phyloP scores from a whole-genome alignment of 768 basidiomycete genomes.

The Rhodocollybia butyracea region DNA sequence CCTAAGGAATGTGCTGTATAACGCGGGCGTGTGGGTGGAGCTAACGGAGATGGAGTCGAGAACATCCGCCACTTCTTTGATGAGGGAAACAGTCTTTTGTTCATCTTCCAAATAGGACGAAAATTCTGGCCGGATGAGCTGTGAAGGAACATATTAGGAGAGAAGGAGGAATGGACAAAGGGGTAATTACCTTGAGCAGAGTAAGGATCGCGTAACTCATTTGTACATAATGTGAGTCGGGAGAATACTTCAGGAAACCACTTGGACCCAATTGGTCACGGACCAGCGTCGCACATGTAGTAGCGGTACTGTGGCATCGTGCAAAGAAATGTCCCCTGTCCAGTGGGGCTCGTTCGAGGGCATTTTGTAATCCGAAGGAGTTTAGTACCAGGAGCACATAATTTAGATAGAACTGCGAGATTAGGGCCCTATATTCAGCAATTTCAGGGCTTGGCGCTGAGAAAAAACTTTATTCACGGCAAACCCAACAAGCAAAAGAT shows the following conservation, averaged over 20 bases:
- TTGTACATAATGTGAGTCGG: conserved; percentile 90
- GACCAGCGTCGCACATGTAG: conserved; percentile 65
- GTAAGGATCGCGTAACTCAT: conserved; percentile 91
- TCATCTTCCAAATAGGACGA: conserved; percentile 72
- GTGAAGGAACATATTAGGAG: background rate
- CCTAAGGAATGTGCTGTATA: conserved; percentile 82
- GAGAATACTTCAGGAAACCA: conserved; percentile 78
- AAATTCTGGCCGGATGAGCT: conserved; percentile 87
- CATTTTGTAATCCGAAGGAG: conserved; percentile 95
- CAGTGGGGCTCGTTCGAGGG: conserved; percentile 72
- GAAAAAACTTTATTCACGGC: background rate
- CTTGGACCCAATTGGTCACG: conserved; percentile 76
- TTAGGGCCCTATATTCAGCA: conserved; percentile 45
- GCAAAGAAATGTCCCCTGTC: conserved; percentile 85
- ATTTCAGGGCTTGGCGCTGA: conserved; percentile 23
- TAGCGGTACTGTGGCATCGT: conserved; percentile 71
- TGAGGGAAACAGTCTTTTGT: conserved; percentile 63
- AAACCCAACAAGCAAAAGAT: background rate
- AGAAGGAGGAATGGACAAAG: conserved; percentile 2
- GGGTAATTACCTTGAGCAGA: conserved; percentile 72
- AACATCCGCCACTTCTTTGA: conserved; percentile 77
- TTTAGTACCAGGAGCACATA: conserved; percentile 88
- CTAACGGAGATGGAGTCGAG: conserved; percentile 78
- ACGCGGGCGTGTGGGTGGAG: conserved; percentile 81
- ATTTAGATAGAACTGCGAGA: conserved; percentile 75